Evolutionary conservation across 2,329 filamentous ascomycete genomes (phyloP).

Genomic region (Colletotrichum ledebouriae): DNA sequence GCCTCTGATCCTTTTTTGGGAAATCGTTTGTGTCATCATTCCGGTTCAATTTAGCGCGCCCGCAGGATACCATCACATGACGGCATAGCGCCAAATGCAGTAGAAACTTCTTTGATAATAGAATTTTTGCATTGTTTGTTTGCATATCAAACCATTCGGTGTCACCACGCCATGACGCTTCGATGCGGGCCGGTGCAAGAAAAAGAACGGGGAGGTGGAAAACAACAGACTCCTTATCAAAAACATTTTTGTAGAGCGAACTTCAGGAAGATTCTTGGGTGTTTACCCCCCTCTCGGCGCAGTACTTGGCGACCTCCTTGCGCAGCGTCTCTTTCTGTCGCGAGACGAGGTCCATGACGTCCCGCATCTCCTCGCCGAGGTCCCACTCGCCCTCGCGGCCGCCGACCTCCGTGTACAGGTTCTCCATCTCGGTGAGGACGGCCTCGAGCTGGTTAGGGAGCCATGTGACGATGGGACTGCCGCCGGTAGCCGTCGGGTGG

Average conservation of each 20-base stretch:
- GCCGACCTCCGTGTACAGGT: conserved; percentile 64
- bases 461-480: conserved; percentile 87
- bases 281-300: conserved; percentile 68
- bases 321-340: conserved; percentile 74
- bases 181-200: neutral
- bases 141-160: conserved; percentile 1
- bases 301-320: conserved; percentile 84
- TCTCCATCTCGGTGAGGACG: conserved; percentile 78
- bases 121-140: conserved; percentile 7
- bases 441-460: conserved; percentile 84
- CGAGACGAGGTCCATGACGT: conserved; percentile 76
- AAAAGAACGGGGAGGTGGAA: neutral
- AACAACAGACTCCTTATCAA: neutral
- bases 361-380: conserved; percentile 62
- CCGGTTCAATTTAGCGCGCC: conserved; percentile 1
- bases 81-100: conserved; percentile 5
- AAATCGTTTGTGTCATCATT: conserved; percentile 4
- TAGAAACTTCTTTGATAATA: conserved; percentile 9
- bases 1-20: neutral
- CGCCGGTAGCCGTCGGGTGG: conserved; percentile 84
- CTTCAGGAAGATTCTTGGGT: neutral
- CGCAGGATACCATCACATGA: conserved; percentile 7
- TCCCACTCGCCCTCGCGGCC: conserved; percentile 55
- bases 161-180: conserved; percentile 15
- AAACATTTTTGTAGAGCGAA: neutral